A percentile compares a stretch with the other conserved stretches of the same genome.
Conservation (phyloP, 2,329 filamentous ascomycete species). For the Erysiphe pulchra region DNA sequence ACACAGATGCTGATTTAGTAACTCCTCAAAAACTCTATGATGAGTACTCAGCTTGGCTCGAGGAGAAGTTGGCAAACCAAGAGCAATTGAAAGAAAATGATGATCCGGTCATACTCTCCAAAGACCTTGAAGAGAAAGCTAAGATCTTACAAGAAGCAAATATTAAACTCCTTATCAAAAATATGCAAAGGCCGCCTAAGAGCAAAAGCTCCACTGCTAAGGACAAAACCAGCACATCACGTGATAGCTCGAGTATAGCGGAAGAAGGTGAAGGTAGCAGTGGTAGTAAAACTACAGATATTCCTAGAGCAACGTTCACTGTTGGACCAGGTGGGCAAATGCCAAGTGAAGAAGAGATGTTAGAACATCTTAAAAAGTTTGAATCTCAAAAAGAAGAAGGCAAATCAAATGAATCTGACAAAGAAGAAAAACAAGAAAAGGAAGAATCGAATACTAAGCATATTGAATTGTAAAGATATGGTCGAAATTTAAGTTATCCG, state of each 20-base stretch:
- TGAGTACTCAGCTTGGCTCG: constrained; percentile 46
- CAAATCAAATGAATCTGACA: not conserved
- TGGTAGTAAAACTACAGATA: not conserved
- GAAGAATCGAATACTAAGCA: constrained; percentile 3
- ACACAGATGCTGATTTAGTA: constrained; percentile 46
- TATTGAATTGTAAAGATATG: constrained; percentile 6
- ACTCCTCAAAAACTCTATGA: constrained; percentile 35
- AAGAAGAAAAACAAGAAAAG: not conserved
- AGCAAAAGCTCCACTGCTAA: constrained; percentile 15
- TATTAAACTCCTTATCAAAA: constrained; percentile 45
- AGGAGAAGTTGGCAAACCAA: constrained; percentile 43
- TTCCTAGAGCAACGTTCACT: constrained; percentile 11
- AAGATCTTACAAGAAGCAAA: constrained; percentile 46
- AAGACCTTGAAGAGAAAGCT: constrained; percentile 43
- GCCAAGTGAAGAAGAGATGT: constrained; percentile 23
- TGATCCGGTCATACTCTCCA: constrained; percentile 47
- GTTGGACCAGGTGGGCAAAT: constrained; percentile 18
- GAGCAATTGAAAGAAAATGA: constrained; percentile 41
- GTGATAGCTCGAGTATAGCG: constrained; percentile 14
- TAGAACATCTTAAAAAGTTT: constrained; percentile 15
- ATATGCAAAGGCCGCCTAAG: constrained; percentile 26
- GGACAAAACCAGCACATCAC: constrained; percentile 15
- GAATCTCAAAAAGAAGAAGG: constrained; percentile 8
- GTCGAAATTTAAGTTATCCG: not conserved
- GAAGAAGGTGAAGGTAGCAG: constrained; percentile 12